phyloP scores from a whole-genome alignment of 2,329 filamentous ascomycete genomes.

The Calonectria hawksworthii region DNA sequence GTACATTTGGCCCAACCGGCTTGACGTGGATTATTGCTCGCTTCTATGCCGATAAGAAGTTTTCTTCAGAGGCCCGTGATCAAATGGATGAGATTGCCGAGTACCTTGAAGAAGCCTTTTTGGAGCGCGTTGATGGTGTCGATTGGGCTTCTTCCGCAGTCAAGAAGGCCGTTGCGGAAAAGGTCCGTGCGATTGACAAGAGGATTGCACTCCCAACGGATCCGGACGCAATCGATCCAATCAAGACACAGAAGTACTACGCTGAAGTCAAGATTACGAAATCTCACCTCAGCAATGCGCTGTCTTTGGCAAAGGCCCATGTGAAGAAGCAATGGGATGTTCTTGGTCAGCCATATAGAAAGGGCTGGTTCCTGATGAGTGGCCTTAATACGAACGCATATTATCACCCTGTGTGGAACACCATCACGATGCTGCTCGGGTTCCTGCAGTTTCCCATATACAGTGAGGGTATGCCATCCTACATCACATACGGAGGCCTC shows the following conservation, averaged over 20 bases:
- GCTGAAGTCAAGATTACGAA: constrained; percentile 62
- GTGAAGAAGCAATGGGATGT: constrained; percentile 64
- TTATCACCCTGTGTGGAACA: constrained; percentile 74
- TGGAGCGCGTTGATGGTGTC: constrained; percentile 68
- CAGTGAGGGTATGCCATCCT: constrained; percentile 72
- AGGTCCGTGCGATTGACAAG: constrained; percentile 76
- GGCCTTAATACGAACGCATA: constrained; percentile 75
- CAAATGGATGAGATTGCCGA: constrained; percentile 78
- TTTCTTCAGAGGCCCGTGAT: constrained; percentile 75
- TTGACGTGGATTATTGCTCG: constrained; percentile 78
- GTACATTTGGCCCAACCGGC: constrained; percentile 45
- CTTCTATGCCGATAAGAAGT: constrained; percentile 79
- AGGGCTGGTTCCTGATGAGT: constrained; percentile 72
- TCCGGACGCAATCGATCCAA: constrained; percentile 72
- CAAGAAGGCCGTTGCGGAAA: constrained; percentile 71
- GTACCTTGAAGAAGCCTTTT: constrained; percentile 78
- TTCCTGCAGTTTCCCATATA: constrained; percentile 80
- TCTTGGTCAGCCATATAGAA: constrained; percentile 72
- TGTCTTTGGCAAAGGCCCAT: constrained; percentile 62
- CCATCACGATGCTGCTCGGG: constrained; percentile 72
- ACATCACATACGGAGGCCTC: constrained; percentile 77
- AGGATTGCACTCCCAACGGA: constrained; percentile 78
- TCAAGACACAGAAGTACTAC: constrained; percentile 70
- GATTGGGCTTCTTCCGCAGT: constrained; percentile 78
- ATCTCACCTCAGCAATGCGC: constrained; percentile 70